Percentiles rank a stretch among this genome's conserved stretches.
phyloP scores from a whole-genome alignment of 2,329 filamentous ascomycete genomes.

The Sporothrix brunneoviolacea region DNA sequence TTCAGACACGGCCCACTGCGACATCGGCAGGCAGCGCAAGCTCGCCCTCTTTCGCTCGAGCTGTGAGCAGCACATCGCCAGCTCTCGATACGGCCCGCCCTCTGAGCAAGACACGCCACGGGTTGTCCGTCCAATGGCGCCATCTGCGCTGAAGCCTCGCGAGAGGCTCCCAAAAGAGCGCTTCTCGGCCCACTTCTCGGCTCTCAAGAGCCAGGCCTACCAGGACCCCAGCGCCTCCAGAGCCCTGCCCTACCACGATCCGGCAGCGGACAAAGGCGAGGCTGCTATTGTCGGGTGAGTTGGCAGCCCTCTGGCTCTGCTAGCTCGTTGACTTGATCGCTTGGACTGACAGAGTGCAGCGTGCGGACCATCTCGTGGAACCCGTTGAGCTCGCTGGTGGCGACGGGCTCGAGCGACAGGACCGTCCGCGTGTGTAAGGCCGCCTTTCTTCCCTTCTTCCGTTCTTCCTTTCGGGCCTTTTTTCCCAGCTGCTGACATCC shows the following conservation, averaged over 20 bases:
- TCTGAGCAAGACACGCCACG: no score
- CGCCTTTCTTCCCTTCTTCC: constrained; percentile 14
- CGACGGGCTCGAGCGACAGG: constrained; percentile 67
- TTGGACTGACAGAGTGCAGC: constrained; percentile 34
- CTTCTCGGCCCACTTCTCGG: constrained; percentile 60
- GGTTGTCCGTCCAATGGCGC: constrained; percentile 19
- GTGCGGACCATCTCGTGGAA: constrained; percentile 85
- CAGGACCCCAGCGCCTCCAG: constrained; percentile 46
- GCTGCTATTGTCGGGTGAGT: constrained; percentile 8
- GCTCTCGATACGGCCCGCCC: no score
- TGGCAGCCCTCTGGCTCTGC: neutral
- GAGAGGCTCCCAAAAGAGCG: constrained; percentile 61
- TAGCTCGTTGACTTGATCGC: neutral
- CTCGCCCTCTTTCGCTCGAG: neutral
- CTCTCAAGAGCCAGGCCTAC: constrained; percentile 66
- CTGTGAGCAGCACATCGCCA: no score
- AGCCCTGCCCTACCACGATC: constrained; percentile 15
- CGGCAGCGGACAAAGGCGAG: constrained; percentile 3
- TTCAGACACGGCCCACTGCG: no score
- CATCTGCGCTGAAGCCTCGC: constrained; percentile 35
- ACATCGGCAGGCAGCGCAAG: neutral
- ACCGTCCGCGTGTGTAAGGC: constrained; percentile 64
- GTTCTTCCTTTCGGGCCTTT: neutral
- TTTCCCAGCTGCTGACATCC: neutral
- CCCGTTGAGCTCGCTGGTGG: constrained; percentile 73